phyloP scores from a whole-genome alignment of 1,284 basidiomycete species.

The Ustilago xerochloae region DNA sequence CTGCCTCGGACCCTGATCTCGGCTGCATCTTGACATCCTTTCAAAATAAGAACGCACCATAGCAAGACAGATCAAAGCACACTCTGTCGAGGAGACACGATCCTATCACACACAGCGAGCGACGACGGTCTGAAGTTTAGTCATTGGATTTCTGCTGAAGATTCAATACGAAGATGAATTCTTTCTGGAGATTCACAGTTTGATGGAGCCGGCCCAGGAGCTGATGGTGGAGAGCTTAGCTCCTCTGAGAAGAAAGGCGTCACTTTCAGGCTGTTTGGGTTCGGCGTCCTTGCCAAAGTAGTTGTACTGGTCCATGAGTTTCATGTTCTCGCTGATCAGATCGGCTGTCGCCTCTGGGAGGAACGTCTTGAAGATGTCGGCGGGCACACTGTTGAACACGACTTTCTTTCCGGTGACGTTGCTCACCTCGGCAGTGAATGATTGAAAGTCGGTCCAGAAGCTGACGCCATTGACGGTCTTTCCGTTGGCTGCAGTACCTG shows the following conservation, averaged over 20 bases:
- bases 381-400: slow-evolving; percentile 21
- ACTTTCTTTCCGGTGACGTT: slow-evolving; percentile 17
- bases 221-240: slow-evolving; percentile 19
- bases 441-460: slow-evolving; percentile 30
- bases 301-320: slow-evolving; percentile 37
- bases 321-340: slow-evolving; percentile 43
- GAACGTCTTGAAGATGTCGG: slow-evolving; percentile 33
- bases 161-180: neutral
- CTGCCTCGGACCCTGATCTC: too few species aligned
- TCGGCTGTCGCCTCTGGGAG: slow-evolving; percentile 29
- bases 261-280: slow-evolving; percentile 24
- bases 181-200: too few species aligned
- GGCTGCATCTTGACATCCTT: too few species aligned
- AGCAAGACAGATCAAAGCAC: too few species aligned
- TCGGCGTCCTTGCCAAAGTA: slow-evolving; percentile 40
- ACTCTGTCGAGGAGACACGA: too few species aligned
- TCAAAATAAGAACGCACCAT: too few species aligned
- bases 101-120: too few species aligned
- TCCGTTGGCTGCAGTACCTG: slow-evolving; percentile 27
- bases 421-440: slow-evolving; percentile 17
- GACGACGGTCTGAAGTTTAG: too few species aligned
- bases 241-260: slow-evolving; percentile 18
- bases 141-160: too few species aligned
- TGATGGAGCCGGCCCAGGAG: slow-evolving; percentile 14
- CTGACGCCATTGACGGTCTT: slow-evolving; percentile 34